Conservation (phyloP, 1,139 yeast genomes). For the Candida sojae region DNA sequence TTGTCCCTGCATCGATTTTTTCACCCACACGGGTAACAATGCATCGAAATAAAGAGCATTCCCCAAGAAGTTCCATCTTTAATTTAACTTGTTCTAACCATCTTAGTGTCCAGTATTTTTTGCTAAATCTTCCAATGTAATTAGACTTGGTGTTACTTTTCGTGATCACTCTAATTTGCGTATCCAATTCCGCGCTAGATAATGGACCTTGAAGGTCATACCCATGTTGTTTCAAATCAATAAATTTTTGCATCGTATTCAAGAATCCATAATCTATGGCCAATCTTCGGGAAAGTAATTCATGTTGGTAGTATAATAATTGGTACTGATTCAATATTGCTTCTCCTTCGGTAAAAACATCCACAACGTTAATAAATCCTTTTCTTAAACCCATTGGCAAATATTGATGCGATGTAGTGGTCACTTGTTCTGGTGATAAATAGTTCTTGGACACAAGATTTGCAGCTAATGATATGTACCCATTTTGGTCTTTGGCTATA, state of each 20-base stretch:
- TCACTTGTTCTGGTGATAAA: slow-evolving; percentile 19
- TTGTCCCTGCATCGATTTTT: slow-evolving; percentile 13
- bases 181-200: slow-evolving; percentile 17
- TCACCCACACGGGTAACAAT: slow-evolving; percentile 28
- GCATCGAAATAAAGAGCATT: slow-evolving; percentile 21
- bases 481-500: slow-evolving; percentile 35
- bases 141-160: slow-evolving; percentile 16
- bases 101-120: slow-evolving; percentile 26
- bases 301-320: slow-evolving; percentile 19
- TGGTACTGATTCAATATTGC: slow-evolving; percentile 43
- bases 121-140: slow-evolving; percentile 16
- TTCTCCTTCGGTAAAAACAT: slow-evolving; percentile 24
- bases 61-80: slow-evolving; percentile 2
- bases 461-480: slow-evolving; percentile 38
- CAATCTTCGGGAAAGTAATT: slow-evolving; percentile 5
- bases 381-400: slow-evolving; percentile 27
- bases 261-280: slow-evolving; percentile 3
- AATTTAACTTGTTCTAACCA: slow-evolving; percentile 23
- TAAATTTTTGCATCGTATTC: slow-evolving; percentile 16
- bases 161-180: slow-evolving; percentile 19
- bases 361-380: slow-evolving; percentile 30
- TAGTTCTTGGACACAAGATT: slow-evolving; percentile 34
- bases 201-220: slow-evolving; percentile 39
- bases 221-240: slow-evolving; percentile 34
- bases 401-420: slow-evolving; percentile 10